Percentiles rank a stretch among this genome's conserved stretches.
Evolutionary conservation across 148 eudicot species (phyloP).

Genomic region (Rhododendron griersonianum): DNA sequence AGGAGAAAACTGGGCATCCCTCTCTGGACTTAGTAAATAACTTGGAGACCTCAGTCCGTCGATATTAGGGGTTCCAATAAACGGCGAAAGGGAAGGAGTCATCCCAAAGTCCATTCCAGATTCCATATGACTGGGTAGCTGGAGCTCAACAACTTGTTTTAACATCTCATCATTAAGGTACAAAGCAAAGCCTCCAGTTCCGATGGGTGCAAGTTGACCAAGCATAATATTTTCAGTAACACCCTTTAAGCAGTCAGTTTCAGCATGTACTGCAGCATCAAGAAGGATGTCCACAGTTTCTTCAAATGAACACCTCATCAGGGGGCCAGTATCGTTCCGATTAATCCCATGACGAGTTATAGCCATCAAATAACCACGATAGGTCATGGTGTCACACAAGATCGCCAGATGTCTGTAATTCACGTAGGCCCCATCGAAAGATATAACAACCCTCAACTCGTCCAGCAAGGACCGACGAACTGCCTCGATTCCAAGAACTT

Average conservation of each 20-base stretch:
- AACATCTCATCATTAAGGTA: conserved; percentile 84
- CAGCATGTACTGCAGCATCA: conserved; percentile 96
- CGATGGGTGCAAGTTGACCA: conserved; percentile 96
- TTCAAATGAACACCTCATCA: conserved; percentile 99
- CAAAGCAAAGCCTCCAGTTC: conserved; percentile 83
- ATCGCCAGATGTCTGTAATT: conserved; percentile 93
- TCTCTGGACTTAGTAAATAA: conserved; percentile 69
- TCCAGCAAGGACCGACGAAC: conserved; percentile 87
- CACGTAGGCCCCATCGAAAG: conserved; percentile 95
- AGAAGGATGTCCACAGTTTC: conserved; percentile 98
- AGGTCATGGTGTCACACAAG: conserved; percentile 95
- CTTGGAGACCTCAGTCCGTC: conserved; percentile 88
- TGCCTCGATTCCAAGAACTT: conserved; percentile 96
- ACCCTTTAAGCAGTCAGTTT: conserved; percentile 75
- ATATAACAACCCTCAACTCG: conserved; percentile 89
- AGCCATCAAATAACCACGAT: conserved; percentile 97
- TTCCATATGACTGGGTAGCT: conserved; percentile 86
- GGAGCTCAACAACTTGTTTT: conserved; percentile 85
- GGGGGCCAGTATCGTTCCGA: conserved; percentile 87
- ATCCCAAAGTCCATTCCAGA: conserved; percentile 74
- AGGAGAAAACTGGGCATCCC: conserved; percentile 57
- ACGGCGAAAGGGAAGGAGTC: conserved; percentile 83
- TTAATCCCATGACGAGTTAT: conserved; percentile 98
- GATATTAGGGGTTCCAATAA: conserved; percentile 72
- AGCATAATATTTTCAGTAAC: conserved; percentile 96